phyloP scores from a whole-genome alignment of 257 asterid genomes.

The Rauvolfia tetraphylla region DNA sequence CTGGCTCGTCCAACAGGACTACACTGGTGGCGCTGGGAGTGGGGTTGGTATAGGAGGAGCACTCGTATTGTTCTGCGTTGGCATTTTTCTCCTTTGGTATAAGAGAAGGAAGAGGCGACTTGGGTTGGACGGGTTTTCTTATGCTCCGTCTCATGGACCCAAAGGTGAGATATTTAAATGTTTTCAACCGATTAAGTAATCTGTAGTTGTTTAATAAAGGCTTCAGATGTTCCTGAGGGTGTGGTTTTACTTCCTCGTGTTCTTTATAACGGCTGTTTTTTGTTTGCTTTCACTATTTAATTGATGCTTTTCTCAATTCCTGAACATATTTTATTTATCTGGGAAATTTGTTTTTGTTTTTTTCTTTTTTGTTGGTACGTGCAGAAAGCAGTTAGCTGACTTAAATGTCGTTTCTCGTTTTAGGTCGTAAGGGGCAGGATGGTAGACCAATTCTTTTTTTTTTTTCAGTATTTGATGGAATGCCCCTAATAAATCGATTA shows the following conservation, averaged over 20 bases:
- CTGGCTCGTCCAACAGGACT: constrained; percentile 22
- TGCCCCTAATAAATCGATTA: neutral
- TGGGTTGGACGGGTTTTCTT: constrained; percentile 32
- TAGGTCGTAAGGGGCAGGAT: neutral
- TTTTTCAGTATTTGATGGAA: neutral
- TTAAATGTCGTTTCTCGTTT: neutral
- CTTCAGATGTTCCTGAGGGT: neutral
- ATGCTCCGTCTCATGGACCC: constrained; percentile 28
- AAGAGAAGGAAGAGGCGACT: constrained; percentile 53
- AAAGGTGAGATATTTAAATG: constrained; percentile 43
- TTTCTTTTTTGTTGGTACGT: neutral
- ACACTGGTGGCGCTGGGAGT: constrained; percentile 67
- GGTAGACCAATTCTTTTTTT: neutral
- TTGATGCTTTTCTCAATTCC: neutral
- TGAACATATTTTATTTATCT: constrained; percentile 2
- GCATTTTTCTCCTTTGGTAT: constrained; percentile 64
- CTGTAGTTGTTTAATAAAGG: neutral
- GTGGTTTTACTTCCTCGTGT: neutral
- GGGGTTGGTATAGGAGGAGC: constrained; percentile 87
- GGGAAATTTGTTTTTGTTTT: neutral
- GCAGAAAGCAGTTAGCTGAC: neutral
- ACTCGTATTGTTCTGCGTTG: constrained; percentile 62
- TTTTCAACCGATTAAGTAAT: neutral
- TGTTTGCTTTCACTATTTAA: neutral
- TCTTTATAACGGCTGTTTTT: neutral